These are phyloP conservation scores for Fraxinus angustifolia DNA, from an alignment of 305 asterid genomes.

Conservation along the genomic window DNA sequence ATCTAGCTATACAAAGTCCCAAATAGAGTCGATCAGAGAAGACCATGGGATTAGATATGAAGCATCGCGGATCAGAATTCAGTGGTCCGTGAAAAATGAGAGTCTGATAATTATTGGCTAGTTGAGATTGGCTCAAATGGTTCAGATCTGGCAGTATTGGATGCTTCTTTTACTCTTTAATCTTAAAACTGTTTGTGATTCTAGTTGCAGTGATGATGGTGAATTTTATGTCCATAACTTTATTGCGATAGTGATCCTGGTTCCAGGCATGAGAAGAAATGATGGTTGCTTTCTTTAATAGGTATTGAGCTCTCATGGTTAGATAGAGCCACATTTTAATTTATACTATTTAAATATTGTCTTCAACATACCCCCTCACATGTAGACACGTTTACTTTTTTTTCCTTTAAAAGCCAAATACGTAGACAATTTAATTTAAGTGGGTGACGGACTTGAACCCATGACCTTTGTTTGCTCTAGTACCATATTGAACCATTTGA, in stretches of 20 bases:
- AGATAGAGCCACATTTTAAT: background rate
- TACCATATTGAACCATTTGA: background rate
- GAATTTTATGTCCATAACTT: slow-evolving; percentile 9
- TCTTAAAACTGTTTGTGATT: background rate
- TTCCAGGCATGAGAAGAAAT: slow-evolving; percentile 12
- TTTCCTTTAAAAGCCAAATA: background rate
- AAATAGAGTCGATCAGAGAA: background rate
- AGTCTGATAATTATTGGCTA: background rate
- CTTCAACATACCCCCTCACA: background rate
- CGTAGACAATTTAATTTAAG: background rate
- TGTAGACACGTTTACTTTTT: background rate
- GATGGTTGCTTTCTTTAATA: background rate
- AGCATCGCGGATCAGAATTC: background rate
- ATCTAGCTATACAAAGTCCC: background rate
- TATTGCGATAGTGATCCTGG: background rate
- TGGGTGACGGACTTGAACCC: background rate
- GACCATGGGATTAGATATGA: background rate
- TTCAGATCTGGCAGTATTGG: slow-evolving; percentile 3
- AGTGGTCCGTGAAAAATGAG: background rate
- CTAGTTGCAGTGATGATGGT: background rate
- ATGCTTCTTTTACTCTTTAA: background rate
- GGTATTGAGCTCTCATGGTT: slow-evolving; percentile 2
- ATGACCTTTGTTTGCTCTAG: background rate
- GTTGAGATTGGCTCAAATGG: slow-evolving; percentile 4
- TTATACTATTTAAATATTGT: background rate